Percentiles rank a stretch among this genome's conserved stretches.
These are phyloP conservation scores for Penicillium bovifimosum DNA, from an alignment of 495 filamentous ascomycete genomes.

Conservation along the genomic window DNA sequence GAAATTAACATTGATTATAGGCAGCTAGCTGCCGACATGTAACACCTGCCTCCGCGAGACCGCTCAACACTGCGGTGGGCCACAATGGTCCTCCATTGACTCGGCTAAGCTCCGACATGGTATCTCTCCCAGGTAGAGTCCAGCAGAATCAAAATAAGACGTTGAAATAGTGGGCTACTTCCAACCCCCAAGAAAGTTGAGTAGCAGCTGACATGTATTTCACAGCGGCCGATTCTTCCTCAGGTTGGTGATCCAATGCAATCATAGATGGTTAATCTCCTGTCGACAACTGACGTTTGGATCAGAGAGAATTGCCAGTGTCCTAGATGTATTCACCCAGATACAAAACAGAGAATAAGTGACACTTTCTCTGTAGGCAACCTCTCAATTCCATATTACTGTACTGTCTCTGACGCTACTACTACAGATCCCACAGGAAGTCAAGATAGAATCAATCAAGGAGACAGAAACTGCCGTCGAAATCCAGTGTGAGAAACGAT, in stretches of 20 bases:
- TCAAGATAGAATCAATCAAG: conserved; percentile 33
- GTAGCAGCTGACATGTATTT: neutral
- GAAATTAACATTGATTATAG: neutral
- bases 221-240: conserved; percentile 18
- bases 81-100: neutral
- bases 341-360: conserved; percentile 68
- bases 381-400: neutral
- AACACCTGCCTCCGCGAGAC: neutral
- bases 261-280: neutral
- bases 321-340: conserved; percentile 62
- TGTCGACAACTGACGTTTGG: neutral
- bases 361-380: conserved; percentile 61
- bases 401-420: neutral
- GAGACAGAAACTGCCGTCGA: conserved; percentile 6
- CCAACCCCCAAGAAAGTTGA: neutral
- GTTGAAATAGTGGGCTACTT: neutral
- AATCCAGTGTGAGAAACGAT: conserved; percentile 25
- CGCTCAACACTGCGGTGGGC: neutral
- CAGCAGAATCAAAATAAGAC: neutral
- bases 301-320: conserved; percentile 80
- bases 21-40: neutral
- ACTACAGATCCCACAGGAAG: conserved; percentile 46
- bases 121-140: neutral
- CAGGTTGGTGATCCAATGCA: conserved; percentile 11
- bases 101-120: neutral